Evolutionary conservation across 169 alveolate genomes (phyloP).

Genomic region (Plasmodium gonderi): DNA sequence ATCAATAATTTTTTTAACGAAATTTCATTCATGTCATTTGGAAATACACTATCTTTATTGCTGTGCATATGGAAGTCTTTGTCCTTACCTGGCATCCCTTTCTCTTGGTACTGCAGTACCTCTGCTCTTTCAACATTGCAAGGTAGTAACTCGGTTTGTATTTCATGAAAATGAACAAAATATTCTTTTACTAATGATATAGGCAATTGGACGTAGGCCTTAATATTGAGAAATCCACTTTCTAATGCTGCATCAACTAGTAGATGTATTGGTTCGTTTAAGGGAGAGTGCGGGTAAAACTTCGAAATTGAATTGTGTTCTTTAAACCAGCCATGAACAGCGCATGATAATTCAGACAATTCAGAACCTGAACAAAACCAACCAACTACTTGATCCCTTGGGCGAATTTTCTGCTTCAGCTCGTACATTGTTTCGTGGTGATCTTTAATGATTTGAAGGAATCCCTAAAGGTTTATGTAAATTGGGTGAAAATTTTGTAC

Average conservation of each 20-base stretch:
- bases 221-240: conserved; percentile 87
- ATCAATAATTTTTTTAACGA: conserved; percentile 69
- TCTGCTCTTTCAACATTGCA: conserved; percentile 74
- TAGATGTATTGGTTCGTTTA: conserved; percentile 92
- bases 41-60: conserved; percentile 27
- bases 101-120: conserved; percentile 16
- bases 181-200: conserved; percentile 86
- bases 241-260: conserved; percentile 92
- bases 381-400: conserved; percentile 92
- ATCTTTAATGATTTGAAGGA: conserved; percentile 92
- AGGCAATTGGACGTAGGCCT: conserved; percentile 90
- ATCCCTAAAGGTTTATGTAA: conserved; percentile 78
- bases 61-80: conserved; percentile 4
- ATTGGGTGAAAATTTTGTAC: neutral
- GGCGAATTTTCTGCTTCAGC: conserved; percentile 89
- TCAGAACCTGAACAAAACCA: conserved; percentile 94
- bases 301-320: conserved; percentile 89
- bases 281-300: conserved; percentile 91
- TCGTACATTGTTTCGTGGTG: conserved; percentile 93
- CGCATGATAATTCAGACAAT: conserved; percentile 92
- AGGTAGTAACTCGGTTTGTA: conserved; percentile 85
- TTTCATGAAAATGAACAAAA: conserved; percentile 90
- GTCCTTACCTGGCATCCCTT: conserved; percentile 4
- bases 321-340: conserved; percentile 94
- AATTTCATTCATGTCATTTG: conserved; percentile 69